Base-by-base conservation (phyloP, 345 rosid genomes). In the Microthlaspi erraticum region DNA sequence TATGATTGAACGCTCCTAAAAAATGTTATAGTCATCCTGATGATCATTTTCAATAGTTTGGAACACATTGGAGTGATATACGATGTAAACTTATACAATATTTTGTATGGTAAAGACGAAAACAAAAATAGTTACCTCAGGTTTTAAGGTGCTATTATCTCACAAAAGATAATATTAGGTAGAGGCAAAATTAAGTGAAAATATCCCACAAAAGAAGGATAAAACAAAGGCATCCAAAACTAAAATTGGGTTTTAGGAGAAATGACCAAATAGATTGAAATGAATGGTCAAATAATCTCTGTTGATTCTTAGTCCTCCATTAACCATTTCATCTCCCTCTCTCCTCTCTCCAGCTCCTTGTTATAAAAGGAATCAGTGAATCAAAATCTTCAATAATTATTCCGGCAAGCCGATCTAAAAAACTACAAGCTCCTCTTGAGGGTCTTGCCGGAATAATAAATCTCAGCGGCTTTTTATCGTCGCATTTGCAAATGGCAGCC, bases 201-300 rank as follows among this genome's bases (percentile, higher is more conserved):
- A 45, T 34, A 45, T 45, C 19, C 70, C 74, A 36, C 44, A 68
- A 75, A 36, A 60, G 49, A 67, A 60, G 78, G 74, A 54, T 20
- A 17, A 13, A 42, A 74, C 63, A 74, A 39, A 57, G 64, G 8
- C 29, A 75, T 68, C 5, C 12, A 14, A 52, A 16, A 11, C 70
- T 69, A 75, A 37, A 43, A 68, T 55, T 53, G 46, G 69, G 41
- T 7, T 67, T 59, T 10, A 20, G 14, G 23, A 60, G 17, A 53
- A 49, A 51, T 52, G 64, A 68, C 49, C 60, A 60, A 32, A 67
- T 12, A 39, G 6, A 58, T 18, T 37, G 3, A 56, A 64, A 50
- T 68, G 37, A 68, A 38, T 46, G 61, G 73, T n/a, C 31, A 16
- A 12, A 1, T 37, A 62, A 55, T 61, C 70, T 55, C 31, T 37